phyloP scores from a whole-genome alignment of 129 eudicot genomes.

The Artemisia annua region DNA sequence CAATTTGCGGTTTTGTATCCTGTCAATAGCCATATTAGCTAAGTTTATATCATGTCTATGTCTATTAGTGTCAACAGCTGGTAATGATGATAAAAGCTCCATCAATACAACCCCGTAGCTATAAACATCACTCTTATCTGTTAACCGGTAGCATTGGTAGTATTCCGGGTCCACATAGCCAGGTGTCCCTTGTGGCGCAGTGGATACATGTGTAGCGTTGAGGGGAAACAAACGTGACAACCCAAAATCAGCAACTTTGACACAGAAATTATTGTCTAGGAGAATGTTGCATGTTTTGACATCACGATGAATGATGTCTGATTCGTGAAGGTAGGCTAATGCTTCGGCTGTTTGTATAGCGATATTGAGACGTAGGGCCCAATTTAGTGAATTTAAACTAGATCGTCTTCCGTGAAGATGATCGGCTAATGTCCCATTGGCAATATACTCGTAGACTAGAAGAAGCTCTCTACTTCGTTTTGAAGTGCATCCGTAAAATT shows the following conservation, averaged over 20 bases:
- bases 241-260: slow-evolving; percentile 49
- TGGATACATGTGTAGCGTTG: slow-evolving; percentile 77
- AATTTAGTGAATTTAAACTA: slow-evolving; percentile 37
- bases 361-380: slow-evolving; percentile 61
- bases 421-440: slow-evolving; percentile 89
- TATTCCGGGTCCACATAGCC: slow-evolving; percentile 95
- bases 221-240: slow-evolving; percentile 56
- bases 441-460: slow-evolving; percentile 73
- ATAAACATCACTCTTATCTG: slow-evolving; percentile 90
- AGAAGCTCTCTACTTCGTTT: slow-evolving; percentile 69
- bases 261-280: slow-evolving; percentile 27
- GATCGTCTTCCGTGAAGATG: slow-evolving; percentile 77
- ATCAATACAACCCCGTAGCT: slow-evolving; percentile 81
- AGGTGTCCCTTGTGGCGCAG: slow-evolving; percentile 94
- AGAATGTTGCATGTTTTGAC: slow-evolving; percentile 44
- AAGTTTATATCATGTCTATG: slow-evolving; percentile 72
- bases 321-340: slow-evolving; percentile 61
- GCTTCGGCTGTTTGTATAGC: slow-evolving; percentile 90
- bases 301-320: slow-evolving; percentile 42
- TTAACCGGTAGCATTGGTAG: slow-evolving; percentile 67
- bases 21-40: slow-evolving; percentile 71
- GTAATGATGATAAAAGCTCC: slow-evolving; percentile 72
- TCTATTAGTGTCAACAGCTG: slow-evolving; percentile 71
- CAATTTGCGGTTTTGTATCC: slow-evolving; percentile 55
- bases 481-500: slow-evolving; percentile 76